phyloP scores from a whole-genome alignment of 2,329 filamentous ascomycete species.

The Exophiala sideris region DNA sequence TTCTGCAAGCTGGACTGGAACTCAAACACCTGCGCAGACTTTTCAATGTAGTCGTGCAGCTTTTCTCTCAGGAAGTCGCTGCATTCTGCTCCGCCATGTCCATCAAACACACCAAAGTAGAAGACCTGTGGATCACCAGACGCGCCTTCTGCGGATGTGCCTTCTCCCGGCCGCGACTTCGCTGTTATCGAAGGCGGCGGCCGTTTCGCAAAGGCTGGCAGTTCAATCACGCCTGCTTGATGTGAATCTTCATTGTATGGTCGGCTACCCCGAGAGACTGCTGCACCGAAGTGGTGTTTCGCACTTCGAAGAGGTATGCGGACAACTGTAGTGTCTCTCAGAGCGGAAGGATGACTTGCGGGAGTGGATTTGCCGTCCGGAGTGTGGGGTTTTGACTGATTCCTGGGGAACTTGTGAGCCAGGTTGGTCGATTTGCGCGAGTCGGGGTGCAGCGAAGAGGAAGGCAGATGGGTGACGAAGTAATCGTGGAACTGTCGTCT shows the following conservation, averaged over 20 bases:
- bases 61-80: constrained; percentile 80
- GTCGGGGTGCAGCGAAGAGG: constrained; percentile 88
- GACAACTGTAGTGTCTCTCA: constrained; percentile 83
- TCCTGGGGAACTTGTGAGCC: constrained; percentile 81
- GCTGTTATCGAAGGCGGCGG: constrained; percentile 63
- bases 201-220: constrained; percentile 87
- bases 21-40: constrained; percentile 71
- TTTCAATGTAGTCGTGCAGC: constrained; percentile 84
- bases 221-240: constrained; percentile 87
- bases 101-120: constrained; percentile 96
- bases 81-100: constrained; percentile 87
- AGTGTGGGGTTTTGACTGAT: constrained; percentile 76
- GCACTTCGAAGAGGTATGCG: constrained; percentile 89
- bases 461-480: constrained; percentile 93
- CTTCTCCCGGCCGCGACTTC: constrained; percentile 27
- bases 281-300: constrained; percentile 91
- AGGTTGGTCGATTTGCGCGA: constrained; percentile 61
- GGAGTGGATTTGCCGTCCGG: constrained; percentile 52
- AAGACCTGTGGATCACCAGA: constrained; percentile 93
- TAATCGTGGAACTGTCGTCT: constrained; percentile 80
- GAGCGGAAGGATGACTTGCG: constrained; percentile 56
- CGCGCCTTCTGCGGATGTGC: constrained; percentile 65
- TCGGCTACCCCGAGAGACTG: constrained; percentile 73
- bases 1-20: constrained; percentile 69
- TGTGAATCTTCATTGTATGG: constrained; percentile 91